These are phyloP conservation scores for Aspergillus sp. DNA, from an alignment of 2,329 filamentous ascomycete species.

Conservation along the genomic window DNA sequence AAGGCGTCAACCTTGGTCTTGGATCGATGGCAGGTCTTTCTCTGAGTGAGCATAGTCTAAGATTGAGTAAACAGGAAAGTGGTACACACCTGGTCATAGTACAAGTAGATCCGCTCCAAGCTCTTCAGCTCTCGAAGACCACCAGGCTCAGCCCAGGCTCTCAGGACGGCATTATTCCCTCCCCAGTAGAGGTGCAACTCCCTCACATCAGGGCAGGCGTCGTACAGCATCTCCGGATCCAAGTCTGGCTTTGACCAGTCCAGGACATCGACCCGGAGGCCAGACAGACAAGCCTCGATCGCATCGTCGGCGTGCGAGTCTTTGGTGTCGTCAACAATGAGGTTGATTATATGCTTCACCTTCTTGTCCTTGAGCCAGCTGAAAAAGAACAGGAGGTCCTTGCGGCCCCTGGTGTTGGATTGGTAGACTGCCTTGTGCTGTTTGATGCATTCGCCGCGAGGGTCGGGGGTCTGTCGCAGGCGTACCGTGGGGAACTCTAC, in stretches of 20 bases:
- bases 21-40: background rate
- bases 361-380: background rate
- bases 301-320: background rate
- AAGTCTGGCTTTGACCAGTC: background rate
- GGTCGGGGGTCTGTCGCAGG: background rate
- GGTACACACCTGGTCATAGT: background rate
- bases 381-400: background rate
- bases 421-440: background rate
- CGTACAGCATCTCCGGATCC: background rate
- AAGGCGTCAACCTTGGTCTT: background rate
- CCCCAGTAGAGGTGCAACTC: background rate
- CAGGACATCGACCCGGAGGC: background rate
- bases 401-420: background rate
- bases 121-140: background rate
- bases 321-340: background rate
- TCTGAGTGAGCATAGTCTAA: background rate
- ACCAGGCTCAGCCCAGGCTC: background rate
- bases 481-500: background rate
- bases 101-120: background rate
- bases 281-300: background rate
- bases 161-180: background rate
- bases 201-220: background rate
- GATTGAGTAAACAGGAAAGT: background rate
- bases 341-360: background rate
- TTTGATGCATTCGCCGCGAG: background rate